Evolutionary conservation across 73 alveolate genomes (phyloP), one percentile per base, ranked within the genome.

Genomic region (Paramecium bursaria): DNA sequence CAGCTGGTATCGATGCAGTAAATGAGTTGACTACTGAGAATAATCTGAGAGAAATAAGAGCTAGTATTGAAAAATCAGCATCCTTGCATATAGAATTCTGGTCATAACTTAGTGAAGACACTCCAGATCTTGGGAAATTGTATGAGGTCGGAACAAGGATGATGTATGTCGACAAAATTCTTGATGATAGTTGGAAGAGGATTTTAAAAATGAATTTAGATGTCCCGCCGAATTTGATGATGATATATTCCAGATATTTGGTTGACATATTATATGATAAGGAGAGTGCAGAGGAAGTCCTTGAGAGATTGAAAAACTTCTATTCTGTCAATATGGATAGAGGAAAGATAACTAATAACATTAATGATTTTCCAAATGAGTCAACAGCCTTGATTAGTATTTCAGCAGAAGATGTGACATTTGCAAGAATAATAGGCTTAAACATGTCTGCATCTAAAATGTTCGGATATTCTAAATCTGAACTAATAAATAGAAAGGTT

Each of bases 401-500:
- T 11, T 79, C 89, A 21, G 89, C 89, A 21, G 89, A 79, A 55
- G 89, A 79, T 54, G 77, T 46, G 1, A 25, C 89, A 0, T 79
- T 79, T 54, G 89, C 79, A 4, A 79, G 89, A 79, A 79, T 79
- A 13, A 25, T 73, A 31, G 89, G 85, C 7, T 39, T 79, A 5
- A 79, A 79, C 54, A 53, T 53, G 82, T 53, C 80, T 13, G 89
- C 89, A 30, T 61, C 89, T 1, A 79, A 53, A 47, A 42, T 53
- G 55, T 79, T 52, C 54, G 89, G 89, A 1, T 79, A 79, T 79
- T 79, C 89, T 3, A 79, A 79, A n/a, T 49, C 79, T 42, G 89
- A 79, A 42, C 48, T 79, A 29, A 54, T 79, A 4, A 79, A 79
- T 14, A 52, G 89, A 25, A 79, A 79, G 44, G 74, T 79, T 4